Evolutionary conservation across 345 rosid species (phyloP).

Genomic region (Triadica sebifera): DNA sequence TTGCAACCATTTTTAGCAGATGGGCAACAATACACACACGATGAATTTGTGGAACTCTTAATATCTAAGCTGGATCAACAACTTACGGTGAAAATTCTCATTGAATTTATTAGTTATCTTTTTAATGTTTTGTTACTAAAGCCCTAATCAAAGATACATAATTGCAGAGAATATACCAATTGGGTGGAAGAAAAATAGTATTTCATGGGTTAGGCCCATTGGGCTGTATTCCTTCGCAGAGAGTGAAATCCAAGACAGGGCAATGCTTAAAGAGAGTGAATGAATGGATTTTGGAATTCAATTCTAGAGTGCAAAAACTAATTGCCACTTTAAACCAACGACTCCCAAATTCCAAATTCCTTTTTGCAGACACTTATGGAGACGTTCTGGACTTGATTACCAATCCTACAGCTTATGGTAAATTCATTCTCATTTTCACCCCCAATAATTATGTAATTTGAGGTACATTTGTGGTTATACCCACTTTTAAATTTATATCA

Average conservation of each 20-base stretch:
- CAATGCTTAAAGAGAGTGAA: conserved; percentile 71
- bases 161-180: conserved; percentile 53
- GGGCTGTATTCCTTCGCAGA: conserved; percentile 94
- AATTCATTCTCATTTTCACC: neutral
- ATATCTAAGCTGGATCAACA: conserved; percentile 56
- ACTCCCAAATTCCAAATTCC: conserved; percentile 48
- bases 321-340: conserved; percentile 39
- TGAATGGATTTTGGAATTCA: conserved; percentile 58
- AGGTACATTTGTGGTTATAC: too few relatives aligned
- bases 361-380: conserved; percentile 66
- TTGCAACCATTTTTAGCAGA: conserved; percentile 91
- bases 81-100: conserved; percentile 39
- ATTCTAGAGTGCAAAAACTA: conserved; percentile 45
- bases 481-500: too few relatives aligned
- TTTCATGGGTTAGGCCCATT: conserved; percentile 82
- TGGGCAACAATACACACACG: conserved; percentile 80
- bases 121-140: too few relatives aligned
- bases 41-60: conserved; percentile 69
- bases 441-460: too few relatives aligned
- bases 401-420: conserved; percentile 64
- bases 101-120: neutral
- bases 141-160: neutral
- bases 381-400: conserved; percentile 57
- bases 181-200: conserved; percentile 66
- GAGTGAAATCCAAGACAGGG: conserved; percentile 73